Conservation (phyloP, 2,329 filamentous ascomycete genomes). For the Tothia fuscella region DNA sequence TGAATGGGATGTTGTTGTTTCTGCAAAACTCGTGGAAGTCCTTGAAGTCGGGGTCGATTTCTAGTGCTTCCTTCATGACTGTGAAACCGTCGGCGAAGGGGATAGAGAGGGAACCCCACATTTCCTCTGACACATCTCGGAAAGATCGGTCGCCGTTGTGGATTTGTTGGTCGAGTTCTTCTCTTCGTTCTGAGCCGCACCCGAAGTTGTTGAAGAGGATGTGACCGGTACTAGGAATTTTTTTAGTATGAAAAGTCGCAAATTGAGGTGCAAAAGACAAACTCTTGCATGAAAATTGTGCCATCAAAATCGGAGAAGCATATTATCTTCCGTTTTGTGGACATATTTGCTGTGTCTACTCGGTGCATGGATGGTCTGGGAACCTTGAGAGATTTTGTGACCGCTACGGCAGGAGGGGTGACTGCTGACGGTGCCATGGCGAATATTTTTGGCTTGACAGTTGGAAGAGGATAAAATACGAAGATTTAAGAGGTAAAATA, state of each 20-base stretch:
- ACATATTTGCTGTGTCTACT: slow-evolving; percentile 18
- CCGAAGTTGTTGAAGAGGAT: slow-evolving; percentile 55
- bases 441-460: too few species aligned
- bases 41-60: slow-evolving; percentile 52
- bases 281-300: slow-evolving; percentile 54
- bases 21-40: slow-evolving; percentile 54
- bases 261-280: background rate
- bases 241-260: slow-evolving; percentile 25
- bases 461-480: too few species aligned
- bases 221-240: slow-evolving; percentile 53
- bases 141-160: slow-evolving; percentile 54
- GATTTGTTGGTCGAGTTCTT: slow-evolving; percentile 51
- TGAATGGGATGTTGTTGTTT: slow-evolving; percentile 52
- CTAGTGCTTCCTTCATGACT: slow-evolving; percentile 48
- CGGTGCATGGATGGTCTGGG: slow-evolving; percentile 14
- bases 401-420: slow-evolving; percentile 18
- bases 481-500: too few species aligned
- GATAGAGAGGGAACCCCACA: slow-evolving; percentile 55
- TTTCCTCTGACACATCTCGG: slow-evolving; percentile 58
- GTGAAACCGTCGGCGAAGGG: slow-evolving; percentile 57
- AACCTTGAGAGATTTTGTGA: slow-evolving; percentile 16
- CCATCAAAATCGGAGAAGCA: slow-evolving; percentile 57
- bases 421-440: slow-evolving; percentile 23
- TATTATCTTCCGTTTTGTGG: slow-evolving; percentile 44
- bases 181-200: slow-evolving; percentile 45